phyloP scores from a whole-genome alignment of 352 stramenopile species.

The Phytopythium boreale region DNA sequence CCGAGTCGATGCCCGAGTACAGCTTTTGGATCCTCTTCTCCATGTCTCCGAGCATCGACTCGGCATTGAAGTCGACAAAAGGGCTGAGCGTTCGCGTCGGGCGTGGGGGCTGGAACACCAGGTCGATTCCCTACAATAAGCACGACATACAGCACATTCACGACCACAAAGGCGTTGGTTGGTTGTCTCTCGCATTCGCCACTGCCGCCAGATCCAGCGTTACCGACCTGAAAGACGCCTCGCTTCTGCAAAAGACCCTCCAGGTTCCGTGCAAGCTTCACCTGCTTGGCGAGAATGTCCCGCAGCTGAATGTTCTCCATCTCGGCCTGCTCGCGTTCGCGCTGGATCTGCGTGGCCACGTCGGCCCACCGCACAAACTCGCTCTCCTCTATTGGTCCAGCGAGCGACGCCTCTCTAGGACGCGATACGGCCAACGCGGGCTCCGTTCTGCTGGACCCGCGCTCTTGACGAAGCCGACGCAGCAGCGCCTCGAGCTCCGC shows the following conservation, averaged over 20 bases:
- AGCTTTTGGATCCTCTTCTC: not conserved
- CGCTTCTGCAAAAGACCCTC: constrained; percentile 2
- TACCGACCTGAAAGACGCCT: constrained; percentile 2
- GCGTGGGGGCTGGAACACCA: not conserved
- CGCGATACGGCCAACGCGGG: not conserved
- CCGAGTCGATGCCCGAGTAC: not conserved
- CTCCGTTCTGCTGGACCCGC: not conserved
- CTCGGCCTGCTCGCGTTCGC: constrained; percentile 4
- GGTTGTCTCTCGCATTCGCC: not conserved
- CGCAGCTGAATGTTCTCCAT: constrained; percentile 6
- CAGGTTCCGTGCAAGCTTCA: constrained; percentile 1
- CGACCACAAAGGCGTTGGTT: not conserved
- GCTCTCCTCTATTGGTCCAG: not conserved
- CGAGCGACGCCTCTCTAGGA: not conserved
- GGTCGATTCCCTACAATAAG: constrained; percentile 2
- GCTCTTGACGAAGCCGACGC: not conserved
- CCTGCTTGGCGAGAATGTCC: constrained; percentile 3
- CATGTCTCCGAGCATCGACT: not conserved
- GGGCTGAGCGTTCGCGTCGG: not conserved
- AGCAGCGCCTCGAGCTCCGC: constrained; percentile 2
- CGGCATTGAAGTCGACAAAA: not conserved
- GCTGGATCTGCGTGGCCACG: not conserved
- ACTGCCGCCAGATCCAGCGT: not conserved
- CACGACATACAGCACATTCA: not conserved
- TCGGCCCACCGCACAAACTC: not conserved